Evolutionary conservation across 2,329 filamentous ascomycete species (phyloP), one percentile per base, ranked within the genome.

Genomic region (Diaporthe humulicola): DNA sequence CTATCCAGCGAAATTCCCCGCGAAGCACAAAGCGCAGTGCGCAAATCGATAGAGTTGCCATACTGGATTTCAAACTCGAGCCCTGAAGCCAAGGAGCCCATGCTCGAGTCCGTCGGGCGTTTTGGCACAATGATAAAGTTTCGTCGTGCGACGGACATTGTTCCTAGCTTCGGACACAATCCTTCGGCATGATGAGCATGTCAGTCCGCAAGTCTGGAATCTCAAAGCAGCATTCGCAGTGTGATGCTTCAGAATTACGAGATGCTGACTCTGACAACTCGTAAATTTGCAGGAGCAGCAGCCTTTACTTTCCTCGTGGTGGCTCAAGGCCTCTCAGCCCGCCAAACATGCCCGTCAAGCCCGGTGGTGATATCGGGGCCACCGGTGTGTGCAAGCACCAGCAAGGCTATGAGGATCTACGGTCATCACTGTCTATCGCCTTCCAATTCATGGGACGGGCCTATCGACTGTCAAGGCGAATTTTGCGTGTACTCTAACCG

Each of bases 401-500:
- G 33, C 64, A 45, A 64, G n/a, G 60, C 25, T 64, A 12, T 4
- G 60, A 22, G 15, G 5, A 36, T 66, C 40, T 66, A 66, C 25
- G 14, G 19, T 40, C 45, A 25, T 28, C 28, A n/a, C 22, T 8
- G 14, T 15, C 22, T 14, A 6, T 38, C n/a, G 14, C 22, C 64
- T 40, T 30, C 9, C 14, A 22, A 10, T 8, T 54, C 64, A 30
- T 69, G 64, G 64, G 33, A 69, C 22, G 64, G 64, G 10, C 64
- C 64, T 1, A 33, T 69, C 33, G 64, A 54, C n/a, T 69, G 64
- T 28, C 48, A 54, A 14, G 64, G 33, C 14, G 64, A 54, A 9
- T 69, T 28, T 33, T 69, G 64, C 33, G n/a, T 69, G n/a, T 69
- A 69, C 33, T 69, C 64, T 28, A 54, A 40, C n/a, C 30, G 22